Evolutionary conservation across 2,329 filamentous ascomycete genomes (phyloP).

Genomic region (Colletotrichum endophyticum): DNA sequence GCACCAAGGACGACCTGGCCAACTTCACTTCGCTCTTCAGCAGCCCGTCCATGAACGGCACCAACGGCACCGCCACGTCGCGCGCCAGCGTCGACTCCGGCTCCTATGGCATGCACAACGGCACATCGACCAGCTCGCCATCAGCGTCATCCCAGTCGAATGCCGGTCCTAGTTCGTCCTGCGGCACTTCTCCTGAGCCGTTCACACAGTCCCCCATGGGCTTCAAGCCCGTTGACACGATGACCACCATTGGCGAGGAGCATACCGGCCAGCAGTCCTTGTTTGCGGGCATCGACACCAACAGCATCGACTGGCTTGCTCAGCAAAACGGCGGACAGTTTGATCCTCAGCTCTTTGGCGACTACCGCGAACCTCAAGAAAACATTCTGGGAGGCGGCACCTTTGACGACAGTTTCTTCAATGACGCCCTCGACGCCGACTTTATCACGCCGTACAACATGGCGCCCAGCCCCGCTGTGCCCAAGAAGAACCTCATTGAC

Average conservation of each 20-base stretch:
- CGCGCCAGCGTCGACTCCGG: slow-evolving; percentile 56
- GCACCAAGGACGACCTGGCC: slow-evolving; percentile 54
- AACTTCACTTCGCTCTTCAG: slow-evolving; percentile 65
- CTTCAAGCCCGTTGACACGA: slow-evolving; percentile 67
- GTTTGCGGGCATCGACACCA: slow-evolving; percentile 50
- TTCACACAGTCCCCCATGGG: slow-evolving; percentile 72
- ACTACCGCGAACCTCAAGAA: slow-evolving; percentile 89
- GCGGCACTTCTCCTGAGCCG: slow-evolving; percentile 80
- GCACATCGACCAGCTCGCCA: slow-evolving; percentile 67
- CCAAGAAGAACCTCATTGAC: slow-evolving; percentile 75
- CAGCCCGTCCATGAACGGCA: slow-evolving; percentile 51
- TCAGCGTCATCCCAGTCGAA: slow-evolving; percentile 68
- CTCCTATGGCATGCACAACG: slow-evolving; percentile 49
- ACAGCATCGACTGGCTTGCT: slow-evolving; percentile 74
- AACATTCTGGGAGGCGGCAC: slow-evolving; percentile 73
- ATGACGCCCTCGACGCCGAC: slow-evolving; percentile 82
- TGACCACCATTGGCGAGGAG: slow-evolving; percentile 72
- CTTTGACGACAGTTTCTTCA: slow-evolving; percentile 73
- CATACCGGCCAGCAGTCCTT: slow-evolving; percentile 38
- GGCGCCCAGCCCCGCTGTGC: slow-evolving; percentile 45
- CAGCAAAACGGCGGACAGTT: slow-evolving; percentile 86
- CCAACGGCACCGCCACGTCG: slow-evolving; percentile 43
- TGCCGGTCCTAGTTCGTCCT: slow-evolving; percentile 66
- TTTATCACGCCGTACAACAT: slow-evolving; percentile 84
- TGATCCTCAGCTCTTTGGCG: slow-evolving; percentile 88